Evolutionary conservation across 441 rosid species (phyloP).

Genomic region (Brassica hybrid): DNA sequence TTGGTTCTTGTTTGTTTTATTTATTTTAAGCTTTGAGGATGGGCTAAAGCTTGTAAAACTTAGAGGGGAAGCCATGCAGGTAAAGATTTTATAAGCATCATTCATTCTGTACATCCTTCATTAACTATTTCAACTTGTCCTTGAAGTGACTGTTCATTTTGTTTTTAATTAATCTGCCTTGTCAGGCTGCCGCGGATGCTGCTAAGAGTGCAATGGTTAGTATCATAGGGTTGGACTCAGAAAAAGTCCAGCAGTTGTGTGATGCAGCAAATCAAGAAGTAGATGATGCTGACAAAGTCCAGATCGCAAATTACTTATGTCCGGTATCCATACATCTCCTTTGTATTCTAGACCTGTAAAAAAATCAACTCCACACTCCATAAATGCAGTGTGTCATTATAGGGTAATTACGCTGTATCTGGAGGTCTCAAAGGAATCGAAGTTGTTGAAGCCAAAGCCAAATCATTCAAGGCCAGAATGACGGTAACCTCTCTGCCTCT

Average conservation of each 20-base stretch:
- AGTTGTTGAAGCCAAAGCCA: slow-evolving; percentile 92
- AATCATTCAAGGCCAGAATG: slow-evolving; percentile 96
- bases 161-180: slow-evolving; percentile 22
- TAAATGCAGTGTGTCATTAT: neutral
- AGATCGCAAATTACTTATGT: slow-evolving; percentile 89
- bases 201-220: slow-evolving; percentile 96
- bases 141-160: neutral
- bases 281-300: slow-evolving; percentile 76
- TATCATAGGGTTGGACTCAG: slow-evolving; percentile 85
- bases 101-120: neutral
- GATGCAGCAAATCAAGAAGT: slow-evolving; percentile 94
- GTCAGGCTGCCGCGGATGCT: slow-evolving; percentile 96
- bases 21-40: slow-evolving; percentile 77
- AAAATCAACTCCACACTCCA: neutral
- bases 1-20: neutral
- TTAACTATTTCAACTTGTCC: neutral
- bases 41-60: slow-evolving; percentile 95
- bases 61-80: slow-evolving; percentile 99
- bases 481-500: slow-evolving; percentile 47
- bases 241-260: slow-evolving; percentile 81
- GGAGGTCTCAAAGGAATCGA: slow-evolving; percentile 94
- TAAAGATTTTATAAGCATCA: slow-evolving; percentile 19
- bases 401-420: slow-evolving; percentile 98
- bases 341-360: neutral
- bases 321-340: slow-evolving; percentile 46